Conservation (phyloP, 805 yeast species). For the Nakazawaea wyomingensis region DNA sequence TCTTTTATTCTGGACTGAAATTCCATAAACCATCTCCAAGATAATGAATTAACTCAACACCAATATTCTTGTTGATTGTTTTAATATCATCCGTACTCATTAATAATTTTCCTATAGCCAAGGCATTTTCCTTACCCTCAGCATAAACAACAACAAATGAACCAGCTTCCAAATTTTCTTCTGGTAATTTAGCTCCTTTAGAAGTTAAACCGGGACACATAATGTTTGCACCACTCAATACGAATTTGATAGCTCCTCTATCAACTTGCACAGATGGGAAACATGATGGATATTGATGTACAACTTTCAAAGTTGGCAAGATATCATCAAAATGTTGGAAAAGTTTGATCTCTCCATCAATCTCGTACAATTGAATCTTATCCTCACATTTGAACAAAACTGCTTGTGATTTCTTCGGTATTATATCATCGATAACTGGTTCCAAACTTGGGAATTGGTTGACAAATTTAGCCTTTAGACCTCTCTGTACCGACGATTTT, state of each 20-base stretch:
- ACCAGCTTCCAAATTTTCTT: slow-evolving; percentile 58
- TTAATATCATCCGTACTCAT: slow-evolving; percentile 91
- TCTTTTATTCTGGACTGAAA: slow-evolving; percentile 41
- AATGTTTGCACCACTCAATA: slow-evolving; percentile 91
- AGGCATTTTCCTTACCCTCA: slow-evolving; percentile 86
- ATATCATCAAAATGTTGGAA: slow-evolving; percentile 79
- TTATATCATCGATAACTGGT: slow-evolving; percentile 68
- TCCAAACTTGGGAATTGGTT: slow-evolving; percentile 72
- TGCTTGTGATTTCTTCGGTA: slow-evolving; percentile 86
- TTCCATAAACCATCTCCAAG: slow-evolving; percentile 89
- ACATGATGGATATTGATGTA: slow-evolving; percentile 76
- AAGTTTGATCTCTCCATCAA: slow-evolving; percentile 69
- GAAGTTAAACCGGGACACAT: slow-evolving; percentile 96
- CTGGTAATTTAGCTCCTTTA: slow-evolving; percentile 79
- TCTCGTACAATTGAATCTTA: slow-evolving; percentile 69
- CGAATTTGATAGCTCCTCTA: slow-evolving; percentile 94
- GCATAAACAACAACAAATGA: slow-evolving; percentile 81
- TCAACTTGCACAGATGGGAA: slow-evolving; percentile 90
- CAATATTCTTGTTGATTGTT: slow-evolving; percentile 78
- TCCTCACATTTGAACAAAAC: slow-evolving; percentile 84
- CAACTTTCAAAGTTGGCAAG: slow-evolving; percentile 68
- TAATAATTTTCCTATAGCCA: slow-evolving; percentile 82
- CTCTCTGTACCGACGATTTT: slow-evolving; percentile 91
- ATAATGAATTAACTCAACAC: slow-evolving; percentile 77
- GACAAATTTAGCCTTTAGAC: slow-evolving; percentile 70